Percentiles rank a stretch among this genome's conserved stretches.
Evolutionary conservation across 2,329 filamentous ascomycete genomes (phyloP).

Genomic region (Colletotrichum nymphaeae): DNA sequence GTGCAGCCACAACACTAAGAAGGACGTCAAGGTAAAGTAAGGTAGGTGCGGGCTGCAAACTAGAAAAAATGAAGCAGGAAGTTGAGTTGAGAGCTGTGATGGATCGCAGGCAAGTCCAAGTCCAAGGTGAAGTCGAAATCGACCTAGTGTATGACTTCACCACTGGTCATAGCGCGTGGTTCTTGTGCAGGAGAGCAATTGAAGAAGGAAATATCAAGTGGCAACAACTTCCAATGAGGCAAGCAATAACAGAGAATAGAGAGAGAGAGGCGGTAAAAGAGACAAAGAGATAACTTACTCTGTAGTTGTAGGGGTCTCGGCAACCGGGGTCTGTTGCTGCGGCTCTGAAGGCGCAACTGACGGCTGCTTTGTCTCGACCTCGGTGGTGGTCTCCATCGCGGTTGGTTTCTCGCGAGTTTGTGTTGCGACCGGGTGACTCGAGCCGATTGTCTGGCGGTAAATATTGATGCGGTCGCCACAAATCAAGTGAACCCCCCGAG

Average conservation of each 20-base stretch:
- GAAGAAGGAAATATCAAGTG: background rate
- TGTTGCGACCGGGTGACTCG: constrained; percentile 5
- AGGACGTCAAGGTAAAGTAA: background rate
- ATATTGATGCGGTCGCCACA: background rate
- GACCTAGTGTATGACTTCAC: constrained; percentile 31
- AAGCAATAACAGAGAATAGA: background rate
- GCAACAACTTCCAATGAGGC: background rate
- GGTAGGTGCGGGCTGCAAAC: background rate
- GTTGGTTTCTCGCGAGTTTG: constrained; percentile 1
- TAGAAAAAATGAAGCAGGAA: background rate
- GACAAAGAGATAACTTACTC: constrained; percentile 20
- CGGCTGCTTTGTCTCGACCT: constrained; percentile 33
- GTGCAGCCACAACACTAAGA: background rate
- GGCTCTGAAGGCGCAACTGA: constrained; percentile 33
- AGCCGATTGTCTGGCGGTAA: background rate
- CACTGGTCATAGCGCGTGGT: constrained; percentile 18
- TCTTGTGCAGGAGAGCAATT: background rate
- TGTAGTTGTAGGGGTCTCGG: constrained; percentile 24
- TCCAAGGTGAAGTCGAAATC: no score
- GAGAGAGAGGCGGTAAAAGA: background rate
- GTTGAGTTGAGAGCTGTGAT: background rate
- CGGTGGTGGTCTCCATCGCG: constrained; percentile 27
- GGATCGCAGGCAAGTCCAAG: background rate
- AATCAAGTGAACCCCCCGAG: constrained; percentile 8
- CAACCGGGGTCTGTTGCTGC: constrained; percentile 24